Base-by-base conservation (phyloP, 495 filamentous ascomycete species). In the Sabuloglossum arenarium region DNA sequence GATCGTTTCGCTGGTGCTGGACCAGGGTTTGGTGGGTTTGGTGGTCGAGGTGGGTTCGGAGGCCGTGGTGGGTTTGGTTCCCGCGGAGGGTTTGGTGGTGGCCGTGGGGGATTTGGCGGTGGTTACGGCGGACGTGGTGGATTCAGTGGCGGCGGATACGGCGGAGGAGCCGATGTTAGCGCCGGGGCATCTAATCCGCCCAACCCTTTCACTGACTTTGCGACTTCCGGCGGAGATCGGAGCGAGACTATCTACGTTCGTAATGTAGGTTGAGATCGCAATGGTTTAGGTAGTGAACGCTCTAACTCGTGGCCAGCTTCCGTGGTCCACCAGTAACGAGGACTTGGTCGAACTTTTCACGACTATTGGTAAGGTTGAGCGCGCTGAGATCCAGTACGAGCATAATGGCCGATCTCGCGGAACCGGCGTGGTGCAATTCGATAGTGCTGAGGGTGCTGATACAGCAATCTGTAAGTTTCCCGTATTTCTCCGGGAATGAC, bases 281-380 rank as follows among this genome's bases (percentile, higher is more conserved):
- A 1, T 3, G 21, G 21, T 12, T 47, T 10, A 54, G 54, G 53
- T 46, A 59, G 43, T 42, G 16, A 53, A 51, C 63, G 69, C 59
- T 68, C 64, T 60, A 28, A 57, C 67, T 61, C 8, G 9, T 29
- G 11, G 29, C 27, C 63, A 97, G 90, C 79, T 98, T 56, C 91
- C 91, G 5, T 98, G 91, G 91, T 96, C 90, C 31, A 98, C 91
- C 23, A 95, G 88, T 70, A 96, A 97, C 62, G 93, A 97, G 56
- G 91, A 98, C 67, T 70, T 98, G 4, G 77, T 96, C 49, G 91
- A 98, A 64, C 76, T 98, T 14, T 98, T 98, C 76, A 88, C 82
- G 29, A 98, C 91, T 6, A 97, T 98, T 65, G 91, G 90, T 47
- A 94, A 95, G 69, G 91, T 98, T 59, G 88, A 95, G 61, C 87